Base-by-base conservation (phyloP, 2,329 filamentous ascomycete species). In the Calonectria fujianensis region DNA sequence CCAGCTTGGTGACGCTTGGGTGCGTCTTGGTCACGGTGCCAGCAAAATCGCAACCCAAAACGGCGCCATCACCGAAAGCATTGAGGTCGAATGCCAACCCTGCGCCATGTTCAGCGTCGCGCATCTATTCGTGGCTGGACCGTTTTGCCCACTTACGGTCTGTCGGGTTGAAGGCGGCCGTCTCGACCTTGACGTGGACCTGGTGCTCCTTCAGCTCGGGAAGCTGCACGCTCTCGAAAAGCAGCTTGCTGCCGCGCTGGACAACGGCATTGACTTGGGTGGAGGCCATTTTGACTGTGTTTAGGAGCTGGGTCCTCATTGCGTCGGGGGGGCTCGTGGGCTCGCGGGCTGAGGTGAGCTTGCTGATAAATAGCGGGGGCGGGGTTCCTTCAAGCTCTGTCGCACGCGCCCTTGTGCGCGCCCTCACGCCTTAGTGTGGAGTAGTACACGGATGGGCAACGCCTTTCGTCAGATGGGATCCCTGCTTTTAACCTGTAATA, bases 1-100 rank as follows among this genome's bases (percentile, higher is more conserved):
- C 59, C 11, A 81, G 2, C 37, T 69, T 76, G 2, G 70, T 77
- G 1, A 77, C 78, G 13, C 31, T 72, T 4, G 73, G 32, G 5
- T 85, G 86, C 0, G 82, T 24, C n/a, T 76, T 59, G 16, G 82
- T 81, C 0, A 86, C 84, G 1, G 57, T 77, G 0, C 86, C 85
- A 0, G 80, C 78, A 69, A 86, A 86, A 45, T 87, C 85, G 2
- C 79, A 82, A 9, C 85, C 85, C 0, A 85, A 70, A 1, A 86
- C 82, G 0, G 82, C 80, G 4, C 77, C 83, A 6, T 86, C 82
- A 1, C 84, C 85, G 35, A 87, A 87, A 3, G 82, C 84, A 45
- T 86, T 83, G 2, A 68, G 27, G 61, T 85, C 84, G 45, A 86
- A 80, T 3, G 79, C 83, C 75, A 35, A 84, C 80, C 83, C 71